Evolutionary conservation across 2,329 filamentous ascomycete species (phyloP).

Genomic region (Venturiaceae sp.): DNA sequence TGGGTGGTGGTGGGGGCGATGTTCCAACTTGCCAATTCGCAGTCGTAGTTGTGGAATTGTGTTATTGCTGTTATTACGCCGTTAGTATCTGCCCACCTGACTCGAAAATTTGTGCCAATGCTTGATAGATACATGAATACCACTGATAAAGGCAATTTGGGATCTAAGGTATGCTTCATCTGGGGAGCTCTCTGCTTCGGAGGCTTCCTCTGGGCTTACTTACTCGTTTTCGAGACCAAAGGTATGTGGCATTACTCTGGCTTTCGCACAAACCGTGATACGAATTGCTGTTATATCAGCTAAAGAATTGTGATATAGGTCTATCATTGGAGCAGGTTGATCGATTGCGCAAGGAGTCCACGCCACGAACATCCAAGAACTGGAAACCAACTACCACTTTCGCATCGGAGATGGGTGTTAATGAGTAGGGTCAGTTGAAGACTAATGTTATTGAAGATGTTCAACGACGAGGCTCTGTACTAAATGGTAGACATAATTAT

Average conservation of each 20-base stretch:
- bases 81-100: conserved; percentile 72
- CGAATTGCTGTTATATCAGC: conserved; percentile 70
- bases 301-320: conserved; percentile 68
- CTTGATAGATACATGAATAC: conserved; percentile 70
- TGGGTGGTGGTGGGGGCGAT: conserved; percentile 57
- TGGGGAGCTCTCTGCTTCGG: conserved; percentile 27
- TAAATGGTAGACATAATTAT: too few species aligned
- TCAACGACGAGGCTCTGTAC: conserved; percentile 3
- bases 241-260: conserved; percentile 40
- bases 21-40: conserved; percentile 34
- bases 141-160: conserved; percentile 55
- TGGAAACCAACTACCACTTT: conserved; percentile 68
- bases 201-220: conserved; percentile 41
- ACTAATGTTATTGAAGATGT: conserved; percentile 6
- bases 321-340: conserved; percentile 61
- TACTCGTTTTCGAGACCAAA: conserved; percentile 46
- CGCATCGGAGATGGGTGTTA: conserved; percentile 32
- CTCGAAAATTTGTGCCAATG: too few species aligned
- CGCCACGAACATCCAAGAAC: conserved; percentile 62
- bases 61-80: conserved; percentile 42
- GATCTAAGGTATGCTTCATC: too few species aligned
- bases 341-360: conserved; percentile 59
- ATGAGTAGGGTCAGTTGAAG: conserved; percentile 3
- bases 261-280: conserved; percentile 67
- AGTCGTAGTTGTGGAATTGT: conserved; percentile 48